Evolutionary conservation across 441 rosid species (phyloP).

Genomic region (Bocquillonia castaneifolia): DNA sequence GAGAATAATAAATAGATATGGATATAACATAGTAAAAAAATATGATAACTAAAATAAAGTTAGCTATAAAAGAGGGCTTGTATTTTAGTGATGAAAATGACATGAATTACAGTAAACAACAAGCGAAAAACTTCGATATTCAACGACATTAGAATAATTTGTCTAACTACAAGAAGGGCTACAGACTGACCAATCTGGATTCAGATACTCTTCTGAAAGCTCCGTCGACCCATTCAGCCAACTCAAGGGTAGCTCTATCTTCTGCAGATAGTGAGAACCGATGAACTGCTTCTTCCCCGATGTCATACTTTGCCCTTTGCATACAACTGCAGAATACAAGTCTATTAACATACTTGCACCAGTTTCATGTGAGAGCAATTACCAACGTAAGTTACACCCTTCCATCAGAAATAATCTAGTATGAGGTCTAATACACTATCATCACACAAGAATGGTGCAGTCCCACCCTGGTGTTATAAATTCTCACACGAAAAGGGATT

Average conservation of each 20-base stretch:
- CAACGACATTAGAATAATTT: neutral
- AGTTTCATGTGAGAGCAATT: neutral
- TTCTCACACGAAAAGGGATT: neutral
- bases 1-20: too few relatives aligned
- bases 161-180: constrained; percentile 10
- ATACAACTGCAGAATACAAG: constrained; percentile 67
- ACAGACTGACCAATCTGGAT: constrained; percentile 31
- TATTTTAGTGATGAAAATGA: too few relatives aligned
- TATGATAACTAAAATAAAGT: too few relatives aligned
- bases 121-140: neutral
- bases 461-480: neutral
- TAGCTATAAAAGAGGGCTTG: neutral
- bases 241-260: constrained; percentile 95
- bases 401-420: neutral
- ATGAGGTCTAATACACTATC: neutral
- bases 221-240: constrained; percentile 96
- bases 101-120: neutral
- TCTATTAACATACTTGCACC: constrained; percentile 13
- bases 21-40: too few relatives aligned
- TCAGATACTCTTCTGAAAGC: constrained; percentile 76
- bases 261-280: constrained; percentile 94
- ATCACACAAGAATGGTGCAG: neutral
- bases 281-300: constrained; percentile 95
- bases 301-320: constrained; percentile 95
- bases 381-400: neutral